These are phyloP conservation scores for Xylaria longipes DNA, from an alignment of 495 filamentous ascomycete species.

Conservation along the genomic window DNA sequence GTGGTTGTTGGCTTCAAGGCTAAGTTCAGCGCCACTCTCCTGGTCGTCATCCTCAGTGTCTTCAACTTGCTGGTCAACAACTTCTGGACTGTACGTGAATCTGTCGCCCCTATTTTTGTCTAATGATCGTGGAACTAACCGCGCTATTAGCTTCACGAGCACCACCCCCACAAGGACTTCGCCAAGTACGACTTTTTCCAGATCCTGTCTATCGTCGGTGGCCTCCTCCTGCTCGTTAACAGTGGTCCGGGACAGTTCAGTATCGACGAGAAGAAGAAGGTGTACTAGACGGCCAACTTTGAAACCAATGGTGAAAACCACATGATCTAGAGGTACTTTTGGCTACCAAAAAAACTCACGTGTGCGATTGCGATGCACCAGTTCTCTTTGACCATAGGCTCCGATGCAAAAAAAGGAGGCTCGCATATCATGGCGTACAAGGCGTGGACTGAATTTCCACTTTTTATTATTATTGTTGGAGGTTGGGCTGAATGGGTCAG, in stretches of 20 bases:
- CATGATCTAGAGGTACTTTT: constrained; percentile 24
- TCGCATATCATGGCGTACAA: constrained; percentile 28
- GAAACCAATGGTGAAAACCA: constrained; percentile 9
- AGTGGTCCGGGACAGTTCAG: constrained; percentile 97
- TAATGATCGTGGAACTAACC: background rate
- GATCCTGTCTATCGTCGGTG: constrained; percentile 97
- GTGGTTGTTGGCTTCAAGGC: constrained; percentile 99
- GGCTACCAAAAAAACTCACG: constrained; percentile 20
- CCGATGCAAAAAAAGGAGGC: constrained; percentile 22
- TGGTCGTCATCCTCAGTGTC: constrained; percentile 92
- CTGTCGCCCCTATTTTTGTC: background rate
- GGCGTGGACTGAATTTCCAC: constrained; percentile 25
- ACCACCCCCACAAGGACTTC: constrained; percentile 99
- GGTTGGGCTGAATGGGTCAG: constrained; percentile 20
- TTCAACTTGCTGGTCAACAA: constrained; percentile 99
- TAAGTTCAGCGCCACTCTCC: constrained; percentile 93
- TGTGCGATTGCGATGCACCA: constrained; percentile 15
- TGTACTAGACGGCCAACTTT: constrained; percentile 68
- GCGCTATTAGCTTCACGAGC: constrained; percentile 81
- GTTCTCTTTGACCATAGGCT: constrained; percentile 18
- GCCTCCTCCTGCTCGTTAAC: constrained; percentile 93
- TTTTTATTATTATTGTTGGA: constrained; percentile 14
- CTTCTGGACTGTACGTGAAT: constrained; percentile 93
- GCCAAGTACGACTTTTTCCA: constrained; percentile 99
- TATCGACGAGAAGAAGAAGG: constrained; percentile 99